Evolutionary conservation across 257 asterid species (phyloP), one percentile per base, ranked within the genome.

Genomic region (Verbena officinalis): DNA sequence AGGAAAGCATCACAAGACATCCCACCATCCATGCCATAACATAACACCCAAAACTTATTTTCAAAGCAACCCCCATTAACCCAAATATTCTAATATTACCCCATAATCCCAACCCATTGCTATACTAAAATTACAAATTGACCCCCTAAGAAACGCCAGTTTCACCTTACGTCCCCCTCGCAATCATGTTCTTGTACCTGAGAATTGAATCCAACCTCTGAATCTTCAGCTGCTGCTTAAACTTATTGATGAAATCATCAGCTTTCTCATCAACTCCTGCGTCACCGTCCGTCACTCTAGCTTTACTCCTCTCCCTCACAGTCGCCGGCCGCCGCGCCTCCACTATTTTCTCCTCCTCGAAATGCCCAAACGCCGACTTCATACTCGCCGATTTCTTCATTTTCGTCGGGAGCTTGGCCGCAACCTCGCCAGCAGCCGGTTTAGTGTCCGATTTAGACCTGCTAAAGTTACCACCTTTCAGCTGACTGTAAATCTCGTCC

Each of bases 251-350:
- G 71, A 88, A 88, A 64, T 81, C 96, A 53, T 83, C 91, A 3
- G 95, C 95, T 63, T 71, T 88, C 0, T 89, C 87, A 65, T 88
- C 95, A 0, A 88, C 95, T 33, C 64, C 91, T 13, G 72, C 83
- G 12, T 88, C 96, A 24, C 58, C 81, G 34, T 70, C 85, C 16
- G 75, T 15, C 36, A 16, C 66, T 39, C 65, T 77, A n/a, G 75
- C 67, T 46, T 4, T 62, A 4, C 64, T 62, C 39, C 53, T 75
- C 75, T 78, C 95, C 71, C 71, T 84, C 62, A 76, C 79, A 13
- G 95, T 82, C 59, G 81, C 87, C 66, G 90, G 96, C 66, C 96
- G 78, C 52, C 92, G 76, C 49, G 78, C 77, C 81, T 82, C 93
- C 71, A 77, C 76, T 27, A 65, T 68, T 1, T 75, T 65, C n/a